phyloP scores from a whole-genome alignment of 164 flowering plant species.

The Santalum album region DNA sequence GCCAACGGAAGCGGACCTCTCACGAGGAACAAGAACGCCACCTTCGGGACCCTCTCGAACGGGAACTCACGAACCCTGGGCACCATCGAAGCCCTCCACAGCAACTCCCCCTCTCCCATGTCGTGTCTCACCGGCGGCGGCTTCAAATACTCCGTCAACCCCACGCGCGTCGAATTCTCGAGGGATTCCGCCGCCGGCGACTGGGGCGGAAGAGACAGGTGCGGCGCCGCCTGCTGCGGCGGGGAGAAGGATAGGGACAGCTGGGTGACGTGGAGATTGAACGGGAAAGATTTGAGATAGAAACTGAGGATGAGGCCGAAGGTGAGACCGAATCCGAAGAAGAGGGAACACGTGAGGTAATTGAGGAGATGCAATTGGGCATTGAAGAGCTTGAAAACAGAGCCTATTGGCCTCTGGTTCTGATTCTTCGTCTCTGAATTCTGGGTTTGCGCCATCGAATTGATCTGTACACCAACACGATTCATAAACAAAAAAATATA shows the following conservation, averaged over 20 bases:
- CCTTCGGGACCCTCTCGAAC: conserved; percentile 29
- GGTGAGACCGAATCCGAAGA: conserved; percentile 25
- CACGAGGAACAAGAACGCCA: conserved; percentile 63
- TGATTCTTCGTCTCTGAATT: conserved; percentile 13
- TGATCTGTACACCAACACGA: too few relatives aligned
- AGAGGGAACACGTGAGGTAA: conserved; percentile 16
- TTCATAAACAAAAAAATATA: too few relatives aligned
- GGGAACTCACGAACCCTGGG: conserved; percentile 25
- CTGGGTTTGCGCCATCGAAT: too few relatives aligned
- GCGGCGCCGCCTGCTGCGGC: conserved; percentile 5
- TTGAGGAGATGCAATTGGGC: conserved; percentile 14
- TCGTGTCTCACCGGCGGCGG: conserved; percentile 25
- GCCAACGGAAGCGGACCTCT: conserved; percentile 41
- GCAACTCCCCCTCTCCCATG: conserved; percentile 40
- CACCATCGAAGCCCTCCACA: conserved; percentile 52
- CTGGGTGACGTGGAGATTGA: conserved; percentile 14
- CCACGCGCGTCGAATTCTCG: too few relatives aligned
- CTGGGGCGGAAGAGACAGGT: conserved; percentile 11
- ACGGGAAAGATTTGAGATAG: conserved; percentile 13
- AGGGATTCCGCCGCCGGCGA: not conserved
- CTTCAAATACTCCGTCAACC: conserved; percentile 19
- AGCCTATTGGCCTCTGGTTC: conserved; percentile 7
- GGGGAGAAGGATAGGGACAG: not conserved
- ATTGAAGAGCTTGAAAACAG: conserved; percentile 17
- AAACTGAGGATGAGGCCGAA: conserved; percentile 24